A percentile compares a stretch with the other conserved stretches of the same genome.
Conservation (phyloP, 805 yeast genomes). For the Priceomyces haplophilus region DNA sequence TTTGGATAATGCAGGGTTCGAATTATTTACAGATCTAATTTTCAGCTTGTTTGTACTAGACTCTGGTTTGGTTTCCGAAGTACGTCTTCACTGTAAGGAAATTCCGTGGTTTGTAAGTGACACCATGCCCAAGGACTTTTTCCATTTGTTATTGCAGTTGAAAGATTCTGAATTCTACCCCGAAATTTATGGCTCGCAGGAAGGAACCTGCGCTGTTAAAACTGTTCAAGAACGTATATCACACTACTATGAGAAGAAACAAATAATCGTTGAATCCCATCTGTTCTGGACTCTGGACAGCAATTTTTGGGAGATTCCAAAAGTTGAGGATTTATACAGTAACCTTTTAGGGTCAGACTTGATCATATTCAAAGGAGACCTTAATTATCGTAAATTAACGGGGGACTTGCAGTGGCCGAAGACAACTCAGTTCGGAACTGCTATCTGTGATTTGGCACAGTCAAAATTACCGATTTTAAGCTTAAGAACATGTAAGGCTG, state of each 20-base stretch:
- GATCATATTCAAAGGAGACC: constrained; percentile 88
- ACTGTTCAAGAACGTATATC: constrained; percentile 20
- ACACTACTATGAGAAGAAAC: constrained; percentile 16
- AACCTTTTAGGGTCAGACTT: constrained; percentile 63
- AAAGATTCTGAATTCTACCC: constrained; percentile 50
- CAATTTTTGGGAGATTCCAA: constrained; percentile 73
- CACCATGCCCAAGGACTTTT: constrained; percentile 81
- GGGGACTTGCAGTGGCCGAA: constrained; percentile 89
- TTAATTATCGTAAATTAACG: constrained; percentile 90
- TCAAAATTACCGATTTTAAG: constrained; percentile 66
- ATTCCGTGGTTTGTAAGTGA: constrained; percentile 99
- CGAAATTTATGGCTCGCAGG: constrained; percentile 22
- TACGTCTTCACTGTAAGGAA: constrained; percentile 82
- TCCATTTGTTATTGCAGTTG: constrained; percentile 55
- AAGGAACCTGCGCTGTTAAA: constrained; percentile 20
- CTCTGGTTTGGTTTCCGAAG: constrained; percentile 56
- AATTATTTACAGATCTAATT: constrained; percentile 53
- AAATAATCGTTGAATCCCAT: constrained; percentile 41
- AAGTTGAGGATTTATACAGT: constrained; percentile 60
- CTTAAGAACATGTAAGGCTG: constrained; percentile 93
- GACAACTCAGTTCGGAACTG: constrained; percentile 67
- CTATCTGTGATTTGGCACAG: constrained; percentile 65
- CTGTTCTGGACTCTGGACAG: constrained; percentile 84
- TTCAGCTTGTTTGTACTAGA: constrained; percentile 49
- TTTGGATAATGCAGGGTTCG: constrained; percentile 93